Conservation (phyloP, 176 grass and related monocot species). For the bread wheat (Triticum aestivum) region IWGSC_CS_RefSeq_v2.1 NC_057798.1:449585967-449586466, state of each 20-base stretch:
- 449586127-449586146: slow-evolving; percentile 77
- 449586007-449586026: neutral
- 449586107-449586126: slow-evolving; percentile 81
- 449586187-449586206: neutral
- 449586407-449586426: slow-evolving; percentile 8
- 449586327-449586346: neutral
- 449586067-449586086: slow-evolving; percentile 79
- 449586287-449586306: neutral
- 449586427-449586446: neutral
- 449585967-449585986: too few relatives aligned
- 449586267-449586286: neutral
- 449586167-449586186: neutral
- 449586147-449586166: slow-evolving; percentile 62
- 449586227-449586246: too few relatives aligned
- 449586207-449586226: neutral
- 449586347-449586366: slow-evolving; percentile 5
- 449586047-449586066: slow-evolving; percentile 53
- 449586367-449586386: slow-evolving; percentile 21
- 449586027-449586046: slow-evolving; percentile 5
- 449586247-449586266: neutral
- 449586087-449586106: slow-evolving; percentile 85
- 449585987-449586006: too few relatives aligned
- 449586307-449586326: neutral
- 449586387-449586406: neutral
- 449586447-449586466: neutral